Base-by-base conservation (phyloP, 441 rosid genomes). In the Cnidoscolus chayamansa region DNA sequence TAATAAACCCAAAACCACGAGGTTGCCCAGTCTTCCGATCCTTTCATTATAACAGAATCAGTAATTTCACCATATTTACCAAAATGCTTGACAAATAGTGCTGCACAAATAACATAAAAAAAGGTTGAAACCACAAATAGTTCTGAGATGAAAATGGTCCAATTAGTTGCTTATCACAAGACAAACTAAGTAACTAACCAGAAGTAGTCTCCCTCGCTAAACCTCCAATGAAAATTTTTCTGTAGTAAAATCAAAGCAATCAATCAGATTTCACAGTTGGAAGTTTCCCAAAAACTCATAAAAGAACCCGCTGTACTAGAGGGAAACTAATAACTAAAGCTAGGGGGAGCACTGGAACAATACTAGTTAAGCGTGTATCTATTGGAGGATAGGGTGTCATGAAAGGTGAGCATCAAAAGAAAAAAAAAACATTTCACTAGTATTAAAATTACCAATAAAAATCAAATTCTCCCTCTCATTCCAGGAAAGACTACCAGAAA, bases 151-250 rank as follows among this genome's bases (percentile, higher is more conserved):
- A 15, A 40, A 40, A 62, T 1, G 11, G 67, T 31, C 25, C 13
- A 19, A 20, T 19, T 19, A 47, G 3, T 32, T n/a, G 72, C 55
- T 54, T 56, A 35, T 11, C 35, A 72, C 72, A 61, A 17, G 58
- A 66, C 70, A 79, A 80, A 86, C 93, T 25, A 25, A 25, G 25
- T 25, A 25, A 25, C 25, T 79, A 87, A 93, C 98, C 98, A 80
- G 89, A 74, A 72, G 93, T 89, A 67, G 98, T 93, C 85, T 90
- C 97, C 70, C 93, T 89, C 62, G 98, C 88, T 85, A 93, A 85
- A 85, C 98, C 98, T 77, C 98, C 97, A 71, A 93, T 83, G 81
- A 93, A 93, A 68, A 93, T 88, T 82, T 93, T 93, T 77, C 98
- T 93, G 92, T 91, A 86, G 84, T 76, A 82, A 61, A 62, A 64